A percentile compares a stretch with the other conserved stretches of the same genome.
Evolutionary conservation across 768 basidiomycete species (phyloP).

Genomic region (Trametes elegans): DNA sequence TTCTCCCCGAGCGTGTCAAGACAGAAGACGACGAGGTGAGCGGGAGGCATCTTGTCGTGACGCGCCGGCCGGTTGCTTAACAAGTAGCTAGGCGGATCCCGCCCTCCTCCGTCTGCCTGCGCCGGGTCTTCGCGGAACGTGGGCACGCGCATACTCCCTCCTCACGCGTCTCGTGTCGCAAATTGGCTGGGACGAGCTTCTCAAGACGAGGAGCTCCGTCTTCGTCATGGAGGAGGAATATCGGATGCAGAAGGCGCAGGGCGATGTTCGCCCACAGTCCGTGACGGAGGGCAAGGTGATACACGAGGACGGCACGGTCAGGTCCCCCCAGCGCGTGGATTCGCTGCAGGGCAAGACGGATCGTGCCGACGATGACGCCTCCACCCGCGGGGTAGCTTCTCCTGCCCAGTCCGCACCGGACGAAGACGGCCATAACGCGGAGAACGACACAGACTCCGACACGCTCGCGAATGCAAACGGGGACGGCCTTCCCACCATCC

Average conservation of each 20-base stretch:
- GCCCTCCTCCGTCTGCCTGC: constrained; percentile 93
- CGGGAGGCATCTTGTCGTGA: constrained; percentile 7
- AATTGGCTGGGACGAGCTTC: constrained; percentile 98
- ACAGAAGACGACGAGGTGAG: constrained; percentile 81
- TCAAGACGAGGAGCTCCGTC: constrained; percentile 90
- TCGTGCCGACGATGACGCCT: constrained; percentile 64
- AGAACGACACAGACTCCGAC: constrained; percentile 27
- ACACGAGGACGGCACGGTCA: constrained; percentile 62
- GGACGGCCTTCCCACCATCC: constrained; percentile 52
- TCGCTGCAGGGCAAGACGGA: constrained; percentile 22
- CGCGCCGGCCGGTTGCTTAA: neutral
- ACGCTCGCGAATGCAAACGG: constrained; percentile 19
- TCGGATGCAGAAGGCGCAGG: constrained; percentile 88
- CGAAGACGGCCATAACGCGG: constrained; percentile 17
- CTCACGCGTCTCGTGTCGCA: constrained; percentile 88
- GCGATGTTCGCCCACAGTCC: constrained; percentile 51
- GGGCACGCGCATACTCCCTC: constrained; percentile 90
- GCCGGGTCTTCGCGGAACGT: constrained; percentile 91
- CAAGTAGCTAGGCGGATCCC: constrained; percentile 68
- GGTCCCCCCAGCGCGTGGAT: constrained; percentile 18
- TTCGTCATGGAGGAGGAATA: constrained; percentile 99
- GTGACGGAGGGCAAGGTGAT: constrained; percentile 38
- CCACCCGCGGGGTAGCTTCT: constrained; percentile 59
- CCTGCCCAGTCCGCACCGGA: constrained; percentile 31
- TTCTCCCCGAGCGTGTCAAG: constrained; percentile 80